These are phyloP conservation scores for Aureobasidium pullulans DNA, from an alignment of 2,329 filamentous ascomycete genomes.

Conservation along the genomic window DNA sequence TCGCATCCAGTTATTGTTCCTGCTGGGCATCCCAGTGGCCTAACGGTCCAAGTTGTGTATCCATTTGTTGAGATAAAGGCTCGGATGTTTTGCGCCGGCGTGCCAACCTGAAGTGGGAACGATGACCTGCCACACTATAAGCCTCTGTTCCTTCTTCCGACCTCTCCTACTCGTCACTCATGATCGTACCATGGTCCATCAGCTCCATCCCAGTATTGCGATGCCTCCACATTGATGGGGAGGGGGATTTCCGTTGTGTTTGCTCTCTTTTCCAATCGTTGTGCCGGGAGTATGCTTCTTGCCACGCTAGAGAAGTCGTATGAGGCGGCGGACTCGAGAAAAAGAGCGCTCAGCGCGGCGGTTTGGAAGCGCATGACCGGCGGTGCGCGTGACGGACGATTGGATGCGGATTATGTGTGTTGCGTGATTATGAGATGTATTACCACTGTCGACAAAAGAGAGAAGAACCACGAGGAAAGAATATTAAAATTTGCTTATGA, in stretches of 20 bases:
- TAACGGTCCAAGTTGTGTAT: slow-evolving; percentile 25
- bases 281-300: neutral
- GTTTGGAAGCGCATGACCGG: neutral
- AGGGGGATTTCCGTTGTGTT: slow-evolving; percentile 21
- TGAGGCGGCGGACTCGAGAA: slow-evolving; percentile 2
- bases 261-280: slow-evolving; percentile 8
- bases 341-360: slow-evolving; percentile 7
- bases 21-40: slow-evolving; percentile 22
- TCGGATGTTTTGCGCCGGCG: slow-evolving; percentile 26
- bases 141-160: neutral
- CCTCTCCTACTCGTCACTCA: neutral
- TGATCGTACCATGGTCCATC: slow-evolving; percentile 19
- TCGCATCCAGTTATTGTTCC: slow-evolving; percentile 24
- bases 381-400: neutral
- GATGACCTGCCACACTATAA: slow-evolving; percentile 31
- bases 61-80: slow-evolving; percentile 26
- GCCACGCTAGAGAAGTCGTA: neutral
- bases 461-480: neutral
- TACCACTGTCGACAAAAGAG: neutral
- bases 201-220: slow-evolving; percentile 33
- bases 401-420: neutral
- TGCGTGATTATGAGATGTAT: neutral
- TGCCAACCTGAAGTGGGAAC: slow-evolving; percentile 29
- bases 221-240: slow-evolving; percentile 27
- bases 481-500: slow-evolving; percentile 1